Conservation (phyloP, 164 flowering plant species). For the Berberis thunbergii region DNA sequence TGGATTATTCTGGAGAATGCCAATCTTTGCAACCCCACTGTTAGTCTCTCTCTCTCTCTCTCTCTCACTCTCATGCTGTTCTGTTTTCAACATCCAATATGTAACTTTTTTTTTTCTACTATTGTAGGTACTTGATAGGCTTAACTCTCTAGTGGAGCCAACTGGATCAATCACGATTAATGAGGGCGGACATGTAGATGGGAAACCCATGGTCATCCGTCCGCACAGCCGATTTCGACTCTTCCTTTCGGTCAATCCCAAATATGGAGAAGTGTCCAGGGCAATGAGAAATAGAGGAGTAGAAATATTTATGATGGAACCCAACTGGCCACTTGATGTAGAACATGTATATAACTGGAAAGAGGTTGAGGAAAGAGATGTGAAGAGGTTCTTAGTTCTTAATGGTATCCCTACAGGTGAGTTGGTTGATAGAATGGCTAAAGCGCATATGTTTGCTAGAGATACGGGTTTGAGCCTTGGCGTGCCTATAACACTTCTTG, state of each 20-base stretch:
- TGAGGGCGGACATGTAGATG: constrained; percentile 89
- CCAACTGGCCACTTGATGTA: constrained; percentile 40
- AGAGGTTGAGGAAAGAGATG: constrained; percentile 43
- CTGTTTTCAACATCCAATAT: neutral
- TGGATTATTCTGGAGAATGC: constrained; percentile 98
- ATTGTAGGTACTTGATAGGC: constrained; percentile 87
- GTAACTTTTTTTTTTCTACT: neutral
- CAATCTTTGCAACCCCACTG: constrained; percentile 96
- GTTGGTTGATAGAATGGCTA: constrained; percentile 69
- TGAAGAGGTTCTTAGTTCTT: constrained; percentile 54
- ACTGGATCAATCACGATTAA: constrained; percentile 75
- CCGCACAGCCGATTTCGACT: constrained; percentile 82
- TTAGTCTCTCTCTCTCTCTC: constrained; percentile 15
- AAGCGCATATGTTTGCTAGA: constrained; percentile 63
- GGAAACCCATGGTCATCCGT: constrained; percentile 59
- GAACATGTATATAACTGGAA: constrained; percentile 11
- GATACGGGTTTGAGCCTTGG: constrained; percentile 35
- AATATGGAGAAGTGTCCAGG: constrained; percentile 83
- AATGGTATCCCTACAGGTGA: constrained; percentile 53
- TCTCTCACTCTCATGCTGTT: neutral
- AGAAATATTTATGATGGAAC: constrained; percentile 79
- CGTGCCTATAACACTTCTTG: constrained; percentile 54
- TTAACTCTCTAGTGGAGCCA: constrained; percentile 91
- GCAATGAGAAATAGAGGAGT: constrained; percentile 99
- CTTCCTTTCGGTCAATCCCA: constrained; percentile 88